Conservation (phyloP, 176 grass and related monocot genomes). For the Oryza meridionalis region DNA sequence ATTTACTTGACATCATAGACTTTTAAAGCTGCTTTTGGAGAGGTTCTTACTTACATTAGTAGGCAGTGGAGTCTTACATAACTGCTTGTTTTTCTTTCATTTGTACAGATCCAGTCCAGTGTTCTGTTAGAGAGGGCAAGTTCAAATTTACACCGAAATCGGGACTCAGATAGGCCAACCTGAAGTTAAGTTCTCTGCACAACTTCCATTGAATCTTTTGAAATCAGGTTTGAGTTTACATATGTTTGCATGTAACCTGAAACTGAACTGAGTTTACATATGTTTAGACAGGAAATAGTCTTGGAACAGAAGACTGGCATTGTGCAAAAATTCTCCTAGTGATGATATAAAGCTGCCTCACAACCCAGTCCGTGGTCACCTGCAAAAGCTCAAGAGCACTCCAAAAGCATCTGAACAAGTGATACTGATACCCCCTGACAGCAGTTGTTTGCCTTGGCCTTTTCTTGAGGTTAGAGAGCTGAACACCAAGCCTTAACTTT, state of each 20-base stretch:
- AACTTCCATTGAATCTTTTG: background rate
- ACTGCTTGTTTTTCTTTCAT: background rate
- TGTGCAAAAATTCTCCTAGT: constrained; percentile 87
- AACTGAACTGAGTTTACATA: constrained; percentile 3
- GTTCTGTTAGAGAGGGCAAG: background rate
- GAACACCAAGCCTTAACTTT: background rate
- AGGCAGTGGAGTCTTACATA: background rate
- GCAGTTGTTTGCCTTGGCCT: background rate
- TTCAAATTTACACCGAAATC: background rate
- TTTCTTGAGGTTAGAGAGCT: background rate
- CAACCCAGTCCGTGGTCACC: constrained; percentile 91
- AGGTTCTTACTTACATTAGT: too few species aligned
- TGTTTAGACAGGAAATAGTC: constrained; percentile 66
- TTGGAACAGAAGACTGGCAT: constrained; percentile 72
- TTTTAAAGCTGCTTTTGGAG: too few species aligned
- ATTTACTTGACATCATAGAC: constrained; percentile 28
- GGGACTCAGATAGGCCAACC: background rate
- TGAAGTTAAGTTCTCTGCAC: background rate
- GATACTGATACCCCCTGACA: constrained; percentile 28
- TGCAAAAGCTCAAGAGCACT: constrained; percentile 81
- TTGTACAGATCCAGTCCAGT: background rate
- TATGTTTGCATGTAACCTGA: background rate
- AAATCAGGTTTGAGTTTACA: background rate
- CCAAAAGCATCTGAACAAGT: constrained; percentile 50
- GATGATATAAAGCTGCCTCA: constrained; percentile 48